These are phyloP conservation scores for Alternaria panax DNA, from an alignment of 2,329 filamentous ascomycete genomes.

Conservation along the genomic window DNA sequence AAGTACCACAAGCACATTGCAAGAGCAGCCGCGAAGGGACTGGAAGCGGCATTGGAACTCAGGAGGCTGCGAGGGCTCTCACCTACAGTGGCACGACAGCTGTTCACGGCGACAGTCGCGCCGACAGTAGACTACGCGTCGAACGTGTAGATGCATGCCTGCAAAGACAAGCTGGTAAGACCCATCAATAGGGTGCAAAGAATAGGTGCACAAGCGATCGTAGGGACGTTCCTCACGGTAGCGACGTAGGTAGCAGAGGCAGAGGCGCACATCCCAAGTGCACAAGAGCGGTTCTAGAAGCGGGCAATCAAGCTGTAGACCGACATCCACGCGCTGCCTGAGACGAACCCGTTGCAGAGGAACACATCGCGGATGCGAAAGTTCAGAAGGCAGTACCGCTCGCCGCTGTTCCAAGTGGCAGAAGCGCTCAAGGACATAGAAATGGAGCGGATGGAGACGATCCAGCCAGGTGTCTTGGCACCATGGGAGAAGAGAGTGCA, in stretches of 20 bases:
- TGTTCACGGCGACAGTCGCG: slow-evolving; percentile 17
- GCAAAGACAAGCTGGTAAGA: slow-evolving; percentile 11
- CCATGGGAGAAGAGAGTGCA: slow-evolving; percentile 20
- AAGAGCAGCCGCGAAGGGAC: slow-evolving; percentile 18
- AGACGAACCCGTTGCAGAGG: slow-evolving; percentile 16
- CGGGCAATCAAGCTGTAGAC: slow-evolving; percentile 18
- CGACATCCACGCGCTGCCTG: slow-evolving; percentile 18
- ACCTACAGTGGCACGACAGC: slow-evolving; percentile 17
- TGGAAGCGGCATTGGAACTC: slow-evolving; percentile 16
- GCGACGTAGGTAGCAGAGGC: slow-evolving; percentile 17
- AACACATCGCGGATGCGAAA: slow-evolving; percentile 17
- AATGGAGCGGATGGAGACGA: slow-evolving; percentile 18
- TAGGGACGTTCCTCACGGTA: slow-evolving; percentile 16
- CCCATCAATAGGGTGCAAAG: slow-evolving; percentile 17
- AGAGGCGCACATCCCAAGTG: slow-evolving; percentile 19
- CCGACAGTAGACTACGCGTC: slow-evolving; percentile 16
- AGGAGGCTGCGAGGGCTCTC: slow-evolving; percentile 19
- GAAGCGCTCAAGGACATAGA: slow-evolving; percentile 17
- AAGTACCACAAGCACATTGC: slow-evolving; percentile 22
- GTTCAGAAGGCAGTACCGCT: slow-evolving; percentile 15
- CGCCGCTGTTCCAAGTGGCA: not conserved
- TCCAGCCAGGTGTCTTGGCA: slow-evolving; percentile 12
- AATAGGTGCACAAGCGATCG: slow-evolving; percentile 17
- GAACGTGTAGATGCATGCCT: slow-evolving; percentile 17
- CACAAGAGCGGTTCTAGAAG: slow-evolving; percentile 18